Conservation (phyloP, 2,329 filamentous ascomycete species). For the Claviceps pazoutovae region DNA sequence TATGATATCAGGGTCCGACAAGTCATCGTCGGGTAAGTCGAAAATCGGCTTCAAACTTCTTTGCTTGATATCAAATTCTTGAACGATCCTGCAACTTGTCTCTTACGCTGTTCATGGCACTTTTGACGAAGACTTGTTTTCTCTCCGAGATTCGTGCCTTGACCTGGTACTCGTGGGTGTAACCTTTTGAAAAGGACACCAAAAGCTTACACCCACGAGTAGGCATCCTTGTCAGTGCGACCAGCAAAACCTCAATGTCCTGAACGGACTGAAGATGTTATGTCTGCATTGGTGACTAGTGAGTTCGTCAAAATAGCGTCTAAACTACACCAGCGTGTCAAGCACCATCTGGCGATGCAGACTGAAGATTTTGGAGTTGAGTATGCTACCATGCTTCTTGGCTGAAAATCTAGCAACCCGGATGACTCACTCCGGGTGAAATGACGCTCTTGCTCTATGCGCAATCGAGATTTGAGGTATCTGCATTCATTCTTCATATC, state of each 20-base stretch:
- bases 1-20: constrained; percentile 16
- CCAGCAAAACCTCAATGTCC: constrained; percentile 21
- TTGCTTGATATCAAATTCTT: constrained; percentile 27
- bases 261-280: constrained; percentile 19
- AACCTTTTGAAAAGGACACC: too few species aligned
- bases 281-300: constrained; percentile 27
- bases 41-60: constrained; percentile 40
- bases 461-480: constrained; percentile 32
- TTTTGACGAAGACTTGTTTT: constrained; percentile 29
- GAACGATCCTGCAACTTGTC: constrained; percentile 22
- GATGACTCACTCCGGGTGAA: constrained; percentile 37
- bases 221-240: constrained; percentile 20
- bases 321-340: constrained; percentile 32
- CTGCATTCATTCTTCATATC: constrained; percentile 32
- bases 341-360: constrained; percentile 35
- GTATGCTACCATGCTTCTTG: constrained; percentile 26
- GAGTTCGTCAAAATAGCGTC: constrained; percentile 31
- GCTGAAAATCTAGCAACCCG: constrained; percentile 30
- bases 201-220: too few species aligned
- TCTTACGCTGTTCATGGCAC: constrained; percentile 26
- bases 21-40: constrained; percentile 28
- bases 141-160: constrained; percentile 20
- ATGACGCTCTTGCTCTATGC: constrained; percentile 35
- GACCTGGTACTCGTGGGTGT: too few species aligned
- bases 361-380: constrained; percentile 33